A percentile compares a stretch with the other conserved stretches of the same genome.
Conservation (phyloP, 805 yeast genomes). For the Barnettozyma californica region DNA sequence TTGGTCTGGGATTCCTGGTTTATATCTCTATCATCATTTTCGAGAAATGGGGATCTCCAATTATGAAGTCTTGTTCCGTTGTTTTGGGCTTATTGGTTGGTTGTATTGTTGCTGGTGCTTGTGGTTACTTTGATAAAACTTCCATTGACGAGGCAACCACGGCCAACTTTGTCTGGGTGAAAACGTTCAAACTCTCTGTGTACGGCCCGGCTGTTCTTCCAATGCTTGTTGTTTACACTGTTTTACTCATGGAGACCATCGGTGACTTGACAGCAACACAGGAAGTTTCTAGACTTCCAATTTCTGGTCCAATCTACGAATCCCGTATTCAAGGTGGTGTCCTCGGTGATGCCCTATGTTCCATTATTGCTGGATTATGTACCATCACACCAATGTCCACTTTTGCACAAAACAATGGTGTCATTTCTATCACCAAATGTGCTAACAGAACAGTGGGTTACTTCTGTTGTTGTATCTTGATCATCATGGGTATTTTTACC, state of each 20-base stretch:
- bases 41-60: conserved; percentile 90
- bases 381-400: conserved; percentile 86
- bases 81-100: conserved; percentile 80
- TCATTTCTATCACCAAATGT: conserved; percentile 84
- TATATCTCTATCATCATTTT: conserved; percentile 65
- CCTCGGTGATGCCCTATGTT: conserved; percentile 81
- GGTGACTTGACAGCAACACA: conserved; percentile 94
- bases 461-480: conserved; percentile 71
- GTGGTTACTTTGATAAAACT: conserved; percentile 67
- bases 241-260: conserved; percentile 84
- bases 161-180: conserved; percentile 85
- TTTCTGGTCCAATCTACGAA: conserved; percentile 77
- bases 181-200: conserved; percentile 68
- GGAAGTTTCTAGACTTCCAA: conserved; percentile 81
- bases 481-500: conserved; percentile 83
- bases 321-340: conserved; percentile 91
- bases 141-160: conserved; percentile 68
- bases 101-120: conserved; percentile 88
- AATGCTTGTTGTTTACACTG: conserved; percentile 73
- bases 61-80: conserved; percentile 91
- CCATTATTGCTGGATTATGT: conserved; percentile 69
- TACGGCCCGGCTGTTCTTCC: conserved; percentile 88
- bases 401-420: conserved; percentile 94
- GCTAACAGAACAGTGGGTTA: conserved; percentile 79
- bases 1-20: conserved; percentile 85